These are phyloP conservation scores for Cryptosporidium tyzzeri DNA, from an alignment of 169 alveolate species.

Conservation along the genomic window DNA sequence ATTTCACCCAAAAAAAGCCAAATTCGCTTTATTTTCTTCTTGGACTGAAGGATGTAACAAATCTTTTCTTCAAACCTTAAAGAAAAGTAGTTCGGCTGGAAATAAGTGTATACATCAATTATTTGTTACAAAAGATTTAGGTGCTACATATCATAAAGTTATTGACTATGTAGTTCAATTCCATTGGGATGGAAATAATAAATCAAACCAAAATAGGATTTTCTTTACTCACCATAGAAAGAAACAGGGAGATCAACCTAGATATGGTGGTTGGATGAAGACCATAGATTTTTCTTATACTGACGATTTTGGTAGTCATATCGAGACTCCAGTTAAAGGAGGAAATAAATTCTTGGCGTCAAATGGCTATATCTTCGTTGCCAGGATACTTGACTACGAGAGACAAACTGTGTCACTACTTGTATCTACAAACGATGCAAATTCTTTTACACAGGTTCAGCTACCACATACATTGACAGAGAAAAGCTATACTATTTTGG, in stretches of 20 bases:
- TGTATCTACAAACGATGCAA: constrained; percentile 91
- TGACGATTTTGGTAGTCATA: constrained; percentile 90
- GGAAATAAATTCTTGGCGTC: constrained; percentile 95
- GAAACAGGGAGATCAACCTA: constrained; percentile 88
- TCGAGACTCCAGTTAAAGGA: constrained; percentile 84
- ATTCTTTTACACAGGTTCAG: constrained; percentile 86
- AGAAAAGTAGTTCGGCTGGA: constrained; percentile 54
- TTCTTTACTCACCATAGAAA: constrained; percentile 84
- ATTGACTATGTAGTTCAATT: constrained; percentile 90
- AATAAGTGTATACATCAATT: constrained; percentile 90
- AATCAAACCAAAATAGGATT: constrained; percentile 79
- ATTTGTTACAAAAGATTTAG: constrained; percentile 88
- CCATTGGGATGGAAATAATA: constrained; percentile 90
- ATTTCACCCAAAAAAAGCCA: constrained; percentile 86
- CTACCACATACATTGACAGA: constrained; percentile 93
- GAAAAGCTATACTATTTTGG: constrained; percentile 94
- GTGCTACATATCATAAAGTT: constrained; percentile 84
- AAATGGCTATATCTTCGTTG: constrained; percentile 94
- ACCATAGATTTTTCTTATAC: constrained; percentile 89
- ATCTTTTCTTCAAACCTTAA: constrained; percentile 43
- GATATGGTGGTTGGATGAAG: constrained; percentile 92
- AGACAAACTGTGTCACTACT: constrained; percentile 92
- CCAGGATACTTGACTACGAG: constrained; percentile 85
- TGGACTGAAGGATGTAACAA: constrained; percentile 88
- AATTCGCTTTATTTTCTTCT: constrained; percentile 87